Percentiles rank a stretch among this genome's conserved stretches.
phyloP scores from a whole-genome alignment of 2,329 filamentous ascomycete genomes.

The Sporothrix phasma region DNA sequence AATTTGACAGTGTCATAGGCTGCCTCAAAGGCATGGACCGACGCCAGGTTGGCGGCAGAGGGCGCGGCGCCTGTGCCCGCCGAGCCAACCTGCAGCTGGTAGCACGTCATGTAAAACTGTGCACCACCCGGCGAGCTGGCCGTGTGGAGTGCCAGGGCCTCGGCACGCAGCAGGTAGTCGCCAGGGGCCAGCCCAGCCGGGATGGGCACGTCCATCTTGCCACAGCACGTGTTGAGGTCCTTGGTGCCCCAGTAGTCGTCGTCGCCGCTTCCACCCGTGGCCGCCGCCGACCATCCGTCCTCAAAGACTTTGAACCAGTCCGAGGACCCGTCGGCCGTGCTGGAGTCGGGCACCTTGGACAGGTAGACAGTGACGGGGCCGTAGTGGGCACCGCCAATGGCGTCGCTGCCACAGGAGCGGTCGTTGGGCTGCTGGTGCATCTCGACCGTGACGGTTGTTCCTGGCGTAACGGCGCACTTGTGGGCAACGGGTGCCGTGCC shows the following conservation, averaged over 20 bases:
- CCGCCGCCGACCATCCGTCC: constrained; percentile 32
- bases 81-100: constrained; percentile 26
- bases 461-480: constrained; percentile 39
- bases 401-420: constrained; percentile 36
- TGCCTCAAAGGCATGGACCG: neutral
- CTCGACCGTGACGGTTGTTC: constrained; percentile 42
- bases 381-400: constrained; percentile 43
- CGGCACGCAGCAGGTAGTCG: constrained; percentile 38
- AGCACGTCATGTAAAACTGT: constrained; percentile 33
- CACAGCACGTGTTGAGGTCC: constrained; percentile 34
- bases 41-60: constrained; percentile 23
- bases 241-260: constrained; percentile 38
- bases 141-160: constrained; percentile 39
- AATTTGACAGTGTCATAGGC: constrained; percentile 24
- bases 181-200: constrained; percentile 26
- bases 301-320: constrained; percentile 45
- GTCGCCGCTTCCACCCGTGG: constrained; percentile 28
- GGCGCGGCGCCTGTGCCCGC: constrained; percentile 20
- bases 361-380: constrained; percentile 41
- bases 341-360: constrained; percentile 37
- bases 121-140: constrained; percentile 28
- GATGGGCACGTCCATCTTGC: constrained; percentile 30
- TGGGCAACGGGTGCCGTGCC: constrained; percentile 27
- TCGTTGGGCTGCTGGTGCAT: constrained; percentile 42
- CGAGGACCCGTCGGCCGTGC: constrained; percentile 32